A percentile compares a stretch with the other conserved stretches of the same genome.
These are phyloP conservation scores for Stenogyne calaminthoides DNA, from an alignment of 305 asterid species.

Conservation along the genomic window DNA sequence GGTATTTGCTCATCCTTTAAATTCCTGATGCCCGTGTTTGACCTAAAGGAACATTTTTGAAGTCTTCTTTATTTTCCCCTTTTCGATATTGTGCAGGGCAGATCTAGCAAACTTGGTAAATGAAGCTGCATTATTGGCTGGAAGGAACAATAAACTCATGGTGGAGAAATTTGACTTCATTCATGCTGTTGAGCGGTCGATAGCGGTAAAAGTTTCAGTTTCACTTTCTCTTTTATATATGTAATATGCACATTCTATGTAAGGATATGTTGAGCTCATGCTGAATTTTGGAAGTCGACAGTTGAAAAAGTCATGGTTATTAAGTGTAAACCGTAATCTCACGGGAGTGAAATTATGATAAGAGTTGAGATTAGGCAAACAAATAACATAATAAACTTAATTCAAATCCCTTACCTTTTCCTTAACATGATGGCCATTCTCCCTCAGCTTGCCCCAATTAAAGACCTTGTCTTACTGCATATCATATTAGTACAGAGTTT, in stretches of 20 bases:
- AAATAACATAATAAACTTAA: too few relatives aligned
- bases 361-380: too few relatives aligned
- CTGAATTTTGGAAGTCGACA: slow-evolving; percentile 17
- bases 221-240: slow-evolving; percentile 22
- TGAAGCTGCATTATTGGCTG: slow-evolving; percentile 99
- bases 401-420: not conserved
- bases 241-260: not conserved
- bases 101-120: slow-evolving; percentile 99
- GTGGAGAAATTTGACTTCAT: slow-evolving; percentile 93
- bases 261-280: not conserved
- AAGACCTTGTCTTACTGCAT: not conserved
- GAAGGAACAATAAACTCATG: slow-evolving; percentile 69
- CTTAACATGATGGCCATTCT: not conserved
- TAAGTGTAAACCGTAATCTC: not conserved
- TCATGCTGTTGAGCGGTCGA: slow-evolving; percentile 96
- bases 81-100: slow-evolving; percentile 69
- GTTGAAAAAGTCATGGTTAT: not conserved
- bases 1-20: slow-evolving; percentile 51
- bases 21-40: slow-evolving; percentile 16
- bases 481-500: slow-evolving; percentile 3
- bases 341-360: not conserved
- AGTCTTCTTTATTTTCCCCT: slow-evolving; percentile 23
- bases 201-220: slow-evolving; percentile 64
- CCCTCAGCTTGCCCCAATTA: not conserved
- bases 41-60: slow-evolving; percentile 17